phyloP scores from a whole-genome alignment of 805 yeast genomes.

The Saccharomyces eubayanus region DNA sequence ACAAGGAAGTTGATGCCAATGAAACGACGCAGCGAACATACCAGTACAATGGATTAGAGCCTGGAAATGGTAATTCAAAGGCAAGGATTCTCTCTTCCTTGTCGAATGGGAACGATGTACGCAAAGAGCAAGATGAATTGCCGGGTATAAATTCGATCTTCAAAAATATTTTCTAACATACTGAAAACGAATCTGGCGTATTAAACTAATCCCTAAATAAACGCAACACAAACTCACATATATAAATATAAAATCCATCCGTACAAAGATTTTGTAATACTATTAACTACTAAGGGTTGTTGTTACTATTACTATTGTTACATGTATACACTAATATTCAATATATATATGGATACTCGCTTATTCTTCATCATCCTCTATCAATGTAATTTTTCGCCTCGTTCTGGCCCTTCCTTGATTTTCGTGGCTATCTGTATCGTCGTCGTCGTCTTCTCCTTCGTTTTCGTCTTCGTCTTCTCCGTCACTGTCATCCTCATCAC shows the following conservation, averaged over 20 bases:
- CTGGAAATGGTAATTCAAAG: not conserved
- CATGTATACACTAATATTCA: not conserved
- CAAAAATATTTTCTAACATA: conserved; percentile 8
- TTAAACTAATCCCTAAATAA: not conserved
- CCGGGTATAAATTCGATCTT: conserved; percentile 18
- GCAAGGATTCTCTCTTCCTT: not conserved
- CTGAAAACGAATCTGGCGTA: not conserved
- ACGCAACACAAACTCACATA: not conserved
- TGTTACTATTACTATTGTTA: not conserved
- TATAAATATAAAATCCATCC: not conserved
- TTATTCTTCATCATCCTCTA: conserved; percentile 5
- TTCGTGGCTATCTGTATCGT: conserved; percentile 15
- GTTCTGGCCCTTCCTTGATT: conserved; percentile 4
- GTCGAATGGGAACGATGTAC: not conserved
- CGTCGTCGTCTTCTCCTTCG: conserved; percentile 10
- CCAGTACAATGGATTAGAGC: not conserved
- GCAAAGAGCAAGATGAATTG: conserved; percentile 2
- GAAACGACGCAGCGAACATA: not conserved
- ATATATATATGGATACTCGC: not conserved
- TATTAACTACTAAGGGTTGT: not conserved
- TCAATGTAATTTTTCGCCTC: not conserved
- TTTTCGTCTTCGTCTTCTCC: conserved; percentile 13
- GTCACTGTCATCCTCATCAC: conserved; percentile 6
- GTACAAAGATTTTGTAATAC: not conserved
- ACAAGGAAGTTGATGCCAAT: not conserved